These are phyloP conservation scores for Amanita pallidorosea DNA, from an alignment of 768 basidiomycete species.

Conservation along the genomic window DNA sequence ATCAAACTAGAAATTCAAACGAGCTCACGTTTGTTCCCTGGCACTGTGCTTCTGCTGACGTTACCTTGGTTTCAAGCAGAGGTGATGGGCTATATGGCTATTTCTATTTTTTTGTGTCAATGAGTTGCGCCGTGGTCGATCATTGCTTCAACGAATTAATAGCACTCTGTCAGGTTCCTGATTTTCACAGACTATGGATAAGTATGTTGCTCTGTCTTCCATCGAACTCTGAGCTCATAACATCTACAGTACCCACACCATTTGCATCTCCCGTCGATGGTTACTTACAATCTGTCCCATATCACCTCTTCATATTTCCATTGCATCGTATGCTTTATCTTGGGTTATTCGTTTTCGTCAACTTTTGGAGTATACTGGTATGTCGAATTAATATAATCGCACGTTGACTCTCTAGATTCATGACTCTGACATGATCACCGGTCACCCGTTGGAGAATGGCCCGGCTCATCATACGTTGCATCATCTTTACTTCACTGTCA, in stretches of 20 bases:
- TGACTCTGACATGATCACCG: slow-evolving; percentile 98
- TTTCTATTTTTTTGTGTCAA: slow-evolving; percentile 55
- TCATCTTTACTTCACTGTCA: slow-evolving; percentile 93
- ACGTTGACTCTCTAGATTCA: slow-evolving; percentile 79
- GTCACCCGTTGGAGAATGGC: slow-evolving; percentile 85
- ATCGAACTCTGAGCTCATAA: not conserved
- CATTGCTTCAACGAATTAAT: not conserved
- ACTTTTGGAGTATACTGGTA: slow-evolving; percentile 90
- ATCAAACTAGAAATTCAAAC: slow-evolving; percentile 66
- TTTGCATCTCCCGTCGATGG: slow-evolving; percentile 95
- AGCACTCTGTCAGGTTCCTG: slow-evolving; percentile 15
- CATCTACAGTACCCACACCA: slow-evolving; percentile 76
- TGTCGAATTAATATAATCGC: too few relatives aligned
- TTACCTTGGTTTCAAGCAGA: slow-evolving; percentile 93
- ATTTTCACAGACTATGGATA: slow-evolving; percentile 87
- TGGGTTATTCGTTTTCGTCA: slow-evolving; percentile 81
- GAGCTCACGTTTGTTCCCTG: slow-evolving; percentile 71
- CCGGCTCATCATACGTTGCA: slow-evolving; percentile 97
- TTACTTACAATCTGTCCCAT: slow-evolving; percentile 87
- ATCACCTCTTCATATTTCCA: slow-evolving; percentile 90
- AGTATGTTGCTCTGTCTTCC: slow-evolving; percentile 29
- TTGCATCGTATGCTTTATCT: slow-evolving; percentile 81
- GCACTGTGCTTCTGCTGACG: slow-evolving; percentile 73
- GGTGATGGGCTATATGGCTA: slow-evolving; percentile 85
- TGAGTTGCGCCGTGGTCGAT: slow-evolving; percentile 22